Evolutionary conservation across 2,329 filamentous ascomycete species (phyloP).

Genomic region (Calonectria naviculata): DNA sequence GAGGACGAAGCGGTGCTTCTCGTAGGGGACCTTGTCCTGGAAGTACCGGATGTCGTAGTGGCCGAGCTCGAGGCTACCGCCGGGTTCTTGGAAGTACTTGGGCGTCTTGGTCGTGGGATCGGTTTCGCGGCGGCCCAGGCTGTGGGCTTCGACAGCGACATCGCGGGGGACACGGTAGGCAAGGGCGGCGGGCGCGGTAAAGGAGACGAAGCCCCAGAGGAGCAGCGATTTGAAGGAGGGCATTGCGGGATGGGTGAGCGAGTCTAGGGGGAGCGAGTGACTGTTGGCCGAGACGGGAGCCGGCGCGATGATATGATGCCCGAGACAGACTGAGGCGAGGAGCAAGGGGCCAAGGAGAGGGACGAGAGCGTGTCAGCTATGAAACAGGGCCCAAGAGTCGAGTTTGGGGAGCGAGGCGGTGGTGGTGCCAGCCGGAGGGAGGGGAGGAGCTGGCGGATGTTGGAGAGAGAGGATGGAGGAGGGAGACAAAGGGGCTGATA

Average conservation of each 20-base stretch:
- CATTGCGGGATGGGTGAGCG: constrained; percentile 23
- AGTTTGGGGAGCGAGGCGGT: neutral
- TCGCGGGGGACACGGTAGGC: constrained; percentile 26
- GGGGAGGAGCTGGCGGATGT: neutral
- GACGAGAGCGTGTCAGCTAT: neutral
- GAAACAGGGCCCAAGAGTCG: neutral
- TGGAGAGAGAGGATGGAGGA: neutral
- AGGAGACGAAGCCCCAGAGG: constrained; percentile 38
- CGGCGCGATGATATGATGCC: neutral
- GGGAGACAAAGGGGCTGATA: too few relatives aligned
- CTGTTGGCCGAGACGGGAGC: neutral
- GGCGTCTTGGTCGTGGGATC: constrained; percentile 31
- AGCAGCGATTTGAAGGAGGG: constrained; percentile 37
- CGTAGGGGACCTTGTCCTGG: constrained; percentile 70
- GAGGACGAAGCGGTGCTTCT: constrained; percentile 73
- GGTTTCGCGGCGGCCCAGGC: constrained; percentile 13
- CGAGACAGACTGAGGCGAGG: too few relatives aligned
- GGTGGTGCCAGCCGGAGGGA: neutral
- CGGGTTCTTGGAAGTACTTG: constrained; percentile 77
- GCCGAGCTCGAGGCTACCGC: constrained; percentile 67
- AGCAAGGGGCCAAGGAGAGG: neutral
- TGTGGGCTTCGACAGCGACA: neutral
- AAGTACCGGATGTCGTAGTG: constrained; percentile 84
- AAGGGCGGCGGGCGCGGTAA: constrained; percentile 34
- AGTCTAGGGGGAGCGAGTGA: neutral